phyloP scores from a whole-genome alignment of 345 rosid species.

The Gynandropsis gynandra region DNA sequence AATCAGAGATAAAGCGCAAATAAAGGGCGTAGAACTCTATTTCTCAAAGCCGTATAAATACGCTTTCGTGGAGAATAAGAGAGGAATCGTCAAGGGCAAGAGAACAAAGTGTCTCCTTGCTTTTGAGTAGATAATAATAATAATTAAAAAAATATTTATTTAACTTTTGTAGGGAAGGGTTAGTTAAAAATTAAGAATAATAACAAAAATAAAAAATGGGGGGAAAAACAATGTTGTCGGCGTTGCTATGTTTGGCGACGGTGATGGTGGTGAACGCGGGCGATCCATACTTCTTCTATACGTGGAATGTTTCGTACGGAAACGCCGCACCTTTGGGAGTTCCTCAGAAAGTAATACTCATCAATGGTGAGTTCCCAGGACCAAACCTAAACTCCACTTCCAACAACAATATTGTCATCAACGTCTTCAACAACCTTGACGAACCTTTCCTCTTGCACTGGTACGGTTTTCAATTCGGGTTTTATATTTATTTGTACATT shows the following conservation, averaged over 20 bases:
- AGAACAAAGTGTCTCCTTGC: slow-evolving; percentile 38
- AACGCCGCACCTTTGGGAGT: slow-evolving; percentile 61
- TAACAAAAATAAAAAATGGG: slow-evolving; percentile 18
- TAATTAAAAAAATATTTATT: not conserved
- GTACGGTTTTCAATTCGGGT: slow-evolving; percentile 40
- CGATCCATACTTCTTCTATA: slow-evolving; percentile 63
- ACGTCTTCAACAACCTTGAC: slow-evolving; percentile 70
- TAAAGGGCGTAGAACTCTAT: no score
- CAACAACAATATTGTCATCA: slow-evolving; percentile 66
- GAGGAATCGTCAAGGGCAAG: slow-evolving; percentile 25
- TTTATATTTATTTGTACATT: no score
- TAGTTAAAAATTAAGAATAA: slow-evolving; percentile 13
- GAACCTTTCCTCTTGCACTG: slow-evolving; percentile 76
- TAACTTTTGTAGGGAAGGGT: slow-evolving; percentile 20
- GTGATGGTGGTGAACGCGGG: slow-evolving; percentile 41
- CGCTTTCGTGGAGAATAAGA: no score
- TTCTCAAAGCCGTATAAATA: no score
- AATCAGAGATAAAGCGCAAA: no score
- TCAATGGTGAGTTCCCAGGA: slow-evolving; percentile 72
- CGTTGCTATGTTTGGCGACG: slow-evolving; percentile 34
- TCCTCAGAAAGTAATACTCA: slow-evolving; percentile 69
- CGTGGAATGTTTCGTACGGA: slow-evolving; percentile 79
- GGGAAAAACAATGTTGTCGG: slow-evolving; percentile 31
- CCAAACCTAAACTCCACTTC: slow-evolving; percentile 68
- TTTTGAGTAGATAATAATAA: slow-evolving; percentile 3